Conservation (phyloP, 2,329 filamentous ascomycete species). For the Exophiala bonariae region DNA sequence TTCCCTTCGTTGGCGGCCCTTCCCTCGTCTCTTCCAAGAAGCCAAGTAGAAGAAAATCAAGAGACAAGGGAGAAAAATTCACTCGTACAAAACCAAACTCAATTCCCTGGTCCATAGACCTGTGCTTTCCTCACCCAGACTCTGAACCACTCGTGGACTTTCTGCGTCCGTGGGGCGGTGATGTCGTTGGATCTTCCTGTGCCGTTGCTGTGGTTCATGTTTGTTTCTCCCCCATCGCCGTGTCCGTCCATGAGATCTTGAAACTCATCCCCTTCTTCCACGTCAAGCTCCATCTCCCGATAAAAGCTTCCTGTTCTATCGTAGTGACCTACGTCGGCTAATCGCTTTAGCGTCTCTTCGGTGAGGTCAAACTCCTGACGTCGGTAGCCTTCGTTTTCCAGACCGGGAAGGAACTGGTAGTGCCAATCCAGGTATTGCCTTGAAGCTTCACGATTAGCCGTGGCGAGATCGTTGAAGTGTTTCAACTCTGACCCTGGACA, state of each 20-base stretch:
- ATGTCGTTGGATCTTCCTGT: neutral
- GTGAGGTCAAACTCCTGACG: constrained; percentile 19
- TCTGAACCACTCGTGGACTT: constrained; percentile 21
- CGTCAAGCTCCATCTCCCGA: neutral
- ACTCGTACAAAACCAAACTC: too few relatives aligned
- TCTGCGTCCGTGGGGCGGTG: neutral
- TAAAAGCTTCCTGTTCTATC: constrained; percentile 16
- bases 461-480: constrained; percentile 17
- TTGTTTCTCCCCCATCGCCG: neutral
- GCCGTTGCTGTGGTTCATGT: too few relatives aligned
- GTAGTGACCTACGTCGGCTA: constrained; percentile 14
- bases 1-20: too few relatives aligned
- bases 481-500: constrained; percentile 13
- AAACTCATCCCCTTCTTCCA: too few relatives aligned
- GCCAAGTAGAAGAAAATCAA: too few relatives aligned
- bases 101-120: constrained; percentile 25
- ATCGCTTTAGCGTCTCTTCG: constrained; percentile 15
- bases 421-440: constrained; percentile 24
- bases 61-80: too few relatives aligned
- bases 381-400: constrained; percentile 21
- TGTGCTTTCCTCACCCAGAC: constrained; percentile 24
- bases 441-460: constrained; percentile 26
- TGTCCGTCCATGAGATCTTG: too few relatives aligned
- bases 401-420: constrained; percentile 17
- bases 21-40: too few relatives aligned